These are phyloP conservation scores for Rhodotorula sp. DNA, from an alignment of 1,284 basidiomycete species.

Conservation along the genomic window DNA sequence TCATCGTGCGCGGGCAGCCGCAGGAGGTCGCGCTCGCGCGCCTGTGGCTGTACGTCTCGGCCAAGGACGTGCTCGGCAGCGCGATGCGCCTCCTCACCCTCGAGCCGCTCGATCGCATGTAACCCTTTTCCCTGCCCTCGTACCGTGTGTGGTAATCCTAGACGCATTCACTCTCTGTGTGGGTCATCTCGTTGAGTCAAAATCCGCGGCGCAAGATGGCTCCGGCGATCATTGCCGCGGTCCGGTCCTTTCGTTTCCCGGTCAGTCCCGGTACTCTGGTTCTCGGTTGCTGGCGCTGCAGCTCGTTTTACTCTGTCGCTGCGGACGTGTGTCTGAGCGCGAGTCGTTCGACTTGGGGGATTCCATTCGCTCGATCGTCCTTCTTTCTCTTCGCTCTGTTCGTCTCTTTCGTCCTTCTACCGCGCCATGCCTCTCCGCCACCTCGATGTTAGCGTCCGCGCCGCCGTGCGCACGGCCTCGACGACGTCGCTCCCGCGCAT, in stretches of 20 bases:
- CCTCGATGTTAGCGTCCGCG: not conserved
- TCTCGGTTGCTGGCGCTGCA: too few species aligned
- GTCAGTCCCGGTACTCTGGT: too few species aligned
- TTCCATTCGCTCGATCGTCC: not conserved
- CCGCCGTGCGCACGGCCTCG: conserved; percentile 1
- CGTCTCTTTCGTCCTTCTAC: not conserved
- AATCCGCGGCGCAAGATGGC: too few species aligned
- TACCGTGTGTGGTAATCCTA: not conserved
- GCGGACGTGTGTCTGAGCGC: too few species aligned
- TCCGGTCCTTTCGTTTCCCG: too few species aligned
- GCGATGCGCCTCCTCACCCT: conserved; percentile 87
- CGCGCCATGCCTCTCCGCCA: not conserved
- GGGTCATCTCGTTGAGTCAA: not conserved
- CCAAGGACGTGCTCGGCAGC: conserved; percentile 81
- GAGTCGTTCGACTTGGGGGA: too few species aligned
- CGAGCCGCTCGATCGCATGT: conserved; percentile 90
- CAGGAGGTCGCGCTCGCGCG: conserved; percentile 75
- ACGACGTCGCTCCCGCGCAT: not conserved
- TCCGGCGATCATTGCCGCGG: too few species aligned
- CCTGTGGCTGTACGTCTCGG: conserved; percentile 84
- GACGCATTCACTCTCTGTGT: not conserved
- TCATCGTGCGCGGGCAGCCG: conserved; percentile 76
- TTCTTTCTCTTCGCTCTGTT: not conserved
- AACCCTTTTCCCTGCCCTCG: conserved; percentile 39
- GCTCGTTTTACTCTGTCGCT: too few species aligned